Evolutionary conservation across 2,329 filamentous ascomycete genomes (phyloP).

Genomic region (Cladosporium sphaerospermum): DNA sequence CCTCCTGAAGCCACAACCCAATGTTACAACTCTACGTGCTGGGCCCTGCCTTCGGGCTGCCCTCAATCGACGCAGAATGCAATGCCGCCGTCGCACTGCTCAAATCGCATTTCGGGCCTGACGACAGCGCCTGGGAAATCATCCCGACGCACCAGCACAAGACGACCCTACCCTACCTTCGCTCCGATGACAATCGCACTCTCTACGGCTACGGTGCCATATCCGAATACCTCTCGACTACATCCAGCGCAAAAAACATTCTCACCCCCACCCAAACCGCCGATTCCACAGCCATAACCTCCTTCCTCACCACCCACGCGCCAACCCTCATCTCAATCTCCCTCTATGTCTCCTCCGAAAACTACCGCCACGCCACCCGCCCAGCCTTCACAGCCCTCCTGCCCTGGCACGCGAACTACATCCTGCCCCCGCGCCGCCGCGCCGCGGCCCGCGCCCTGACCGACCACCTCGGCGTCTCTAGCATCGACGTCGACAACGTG

Average conservation of each 20-base stretch:
- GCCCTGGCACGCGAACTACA: slow-evolving; percentile 83
- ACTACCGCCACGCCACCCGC: slow-evolving; percentile 72
- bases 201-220: slow-evolving; percentile 58
- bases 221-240: slow-evolving; percentile 26
- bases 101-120: slow-evolving; percentile 52
- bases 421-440: slow-evolving; percentile 67
- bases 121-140: slow-evolving; percentile 57
- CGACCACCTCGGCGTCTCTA: slow-evolving; percentile 41
- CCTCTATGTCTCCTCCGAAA: slow-evolving; percentile 83
- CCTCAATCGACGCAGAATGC: slow-evolving; percentile 88
- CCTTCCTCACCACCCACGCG: slow-evolving; percentile 67
- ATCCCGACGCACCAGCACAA: slow-evolving; percentile 50
- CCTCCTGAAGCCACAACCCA: neutral
- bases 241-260: neutral
- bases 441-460: slow-evolving; percentile 64
- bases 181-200: slow-evolving; percentile 41
- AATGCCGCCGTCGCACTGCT: slow-evolving; percentile 77
- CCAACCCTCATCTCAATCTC: slow-evolving; percentile 75
- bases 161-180: slow-evolving; percentile 34
- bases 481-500: slow-evolving; percentile 40
- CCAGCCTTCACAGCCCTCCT: slow-evolving; percentile 75
- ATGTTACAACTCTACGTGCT: slow-evolving; percentile 64
- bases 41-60: slow-evolving; percentile 80
- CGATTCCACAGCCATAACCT: slow-evolving; percentile 35
- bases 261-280: slow-evolving; percentile 29